Evolutionary conservation across 208 protist genomes (phyloP), one percentile per base, ranked within the genome.

Genomic region (Acanthamoeba lenticulata): DNA sequence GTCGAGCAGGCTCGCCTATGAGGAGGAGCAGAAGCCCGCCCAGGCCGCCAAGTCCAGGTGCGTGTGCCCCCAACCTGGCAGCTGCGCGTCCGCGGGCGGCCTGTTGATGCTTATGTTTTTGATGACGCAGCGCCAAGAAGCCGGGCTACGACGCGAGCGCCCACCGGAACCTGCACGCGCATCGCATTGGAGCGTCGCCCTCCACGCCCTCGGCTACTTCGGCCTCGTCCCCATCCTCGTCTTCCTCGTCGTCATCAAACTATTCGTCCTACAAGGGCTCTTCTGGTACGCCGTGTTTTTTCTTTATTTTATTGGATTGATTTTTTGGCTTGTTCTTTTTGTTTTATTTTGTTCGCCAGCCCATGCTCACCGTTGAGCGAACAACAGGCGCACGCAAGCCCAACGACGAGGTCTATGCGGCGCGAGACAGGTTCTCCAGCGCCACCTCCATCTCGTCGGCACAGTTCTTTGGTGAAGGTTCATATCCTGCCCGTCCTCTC

Each of bases 391-490:
- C 38, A 44, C 67, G 67, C 42, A 77, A 77, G 67, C 19, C 27
- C 34, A 77, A 77, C 67, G 52, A 90, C 3, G 83, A 90, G 83
- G 36, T 21, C 2, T 72, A 62, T 34, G 47, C 19, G 2, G 83
- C 83, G 34, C 47, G 83, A 17, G 83, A 90, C 55, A 36, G 83
- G 57, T 90, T 90, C 83, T 72, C 52, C 32, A 90, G 40, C 83
- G 83, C 83, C 38, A 90, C 47, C 15, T 60, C 83, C 52, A 90
- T 90, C 52, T 72, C 52, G 1, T 90, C 83, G 7, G 47, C 83
- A 42, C 83, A 90, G 83, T 90, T 90, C 83, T 90, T 90, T 69
- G 83, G 83, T 17, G 83, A 90, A 2, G 83, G 57, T 62, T 27
- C 60, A 27, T 7, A 38, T 38, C 21, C 47, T 9, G 0, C 47